These are phyloP conservation scores for Suillus placidus DNA, from an alignment of 768 basidiomycete species.

Conservation along the genomic window DNA sequence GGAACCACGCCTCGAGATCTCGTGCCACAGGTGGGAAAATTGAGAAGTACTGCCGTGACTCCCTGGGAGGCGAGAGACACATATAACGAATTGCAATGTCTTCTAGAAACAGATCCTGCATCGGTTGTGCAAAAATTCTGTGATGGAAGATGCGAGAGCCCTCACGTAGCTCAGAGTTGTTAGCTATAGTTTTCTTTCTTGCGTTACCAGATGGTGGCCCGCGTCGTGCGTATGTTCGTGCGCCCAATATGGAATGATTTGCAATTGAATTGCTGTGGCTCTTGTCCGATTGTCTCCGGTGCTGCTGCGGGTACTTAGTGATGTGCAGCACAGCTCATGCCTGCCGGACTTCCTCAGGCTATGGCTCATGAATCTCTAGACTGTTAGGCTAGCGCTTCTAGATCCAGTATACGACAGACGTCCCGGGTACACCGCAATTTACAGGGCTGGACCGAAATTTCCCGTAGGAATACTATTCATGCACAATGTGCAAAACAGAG, in stretches of 20 bases:
- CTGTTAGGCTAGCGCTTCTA: neutral
- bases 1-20: neutral
- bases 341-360: neutral
- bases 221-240: neutral
- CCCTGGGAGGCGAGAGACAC: neutral
- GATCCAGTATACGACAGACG: neutral
- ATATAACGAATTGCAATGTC: neutral
- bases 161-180: neutral
- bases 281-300: neutral
- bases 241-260: neutral
- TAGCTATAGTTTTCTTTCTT: neutral
- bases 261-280: neutral
- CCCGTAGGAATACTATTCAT: neutral
- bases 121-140: neutral
- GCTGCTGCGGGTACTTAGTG: neutral
- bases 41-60: neutral
- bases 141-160: neutral
- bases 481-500: neutral
- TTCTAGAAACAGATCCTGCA: neutral
- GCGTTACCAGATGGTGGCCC: neutral
- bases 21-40: neutral
- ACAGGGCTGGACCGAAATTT: neutral
- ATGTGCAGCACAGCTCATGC: neutral
- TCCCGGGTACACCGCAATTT: neutral
- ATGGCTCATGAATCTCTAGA: neutral